Conservation (phyloP, 768 basidiomycete species). For the Galerina marginata region DNA sequence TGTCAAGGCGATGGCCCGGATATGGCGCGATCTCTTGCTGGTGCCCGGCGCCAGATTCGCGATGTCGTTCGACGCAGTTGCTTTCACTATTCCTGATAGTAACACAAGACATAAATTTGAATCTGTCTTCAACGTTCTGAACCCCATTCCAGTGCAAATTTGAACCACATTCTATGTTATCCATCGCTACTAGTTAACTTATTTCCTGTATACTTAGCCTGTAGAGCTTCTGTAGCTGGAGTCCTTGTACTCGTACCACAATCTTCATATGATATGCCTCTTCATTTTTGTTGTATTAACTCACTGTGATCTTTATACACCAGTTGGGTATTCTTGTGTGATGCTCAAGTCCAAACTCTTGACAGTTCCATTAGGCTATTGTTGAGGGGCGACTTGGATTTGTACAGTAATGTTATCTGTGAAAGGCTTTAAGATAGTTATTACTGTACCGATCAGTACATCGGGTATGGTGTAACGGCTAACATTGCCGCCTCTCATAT, state of each 20-base stretch:
- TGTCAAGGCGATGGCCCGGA: slow-evolving; percentile 57
- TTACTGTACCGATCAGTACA: too few species aligned
- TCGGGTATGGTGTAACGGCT: slow-evolving; percentile 69
- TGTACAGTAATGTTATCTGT: too few species aligned
- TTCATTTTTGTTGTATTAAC: too few species aligned
- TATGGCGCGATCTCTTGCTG: slow-evolving; percentile 67
- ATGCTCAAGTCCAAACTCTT: too few species aligned
- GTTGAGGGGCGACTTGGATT: too few species aligned
- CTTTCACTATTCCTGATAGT: slow-evolving; percentile 58
- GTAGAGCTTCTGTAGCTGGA: neutral
- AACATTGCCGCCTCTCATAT: slow-evolving; percentile 68
- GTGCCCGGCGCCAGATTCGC: slow-evolving; percentile 55
- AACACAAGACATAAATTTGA: slow-evolving; percentile 5
- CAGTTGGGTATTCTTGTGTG: too few species aligned
- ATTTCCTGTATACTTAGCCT: neutral
- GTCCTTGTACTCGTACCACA: too few species aligned
- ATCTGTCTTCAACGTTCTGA: neutral
- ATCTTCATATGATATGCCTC: too few species aligned
- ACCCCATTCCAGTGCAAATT: neutral
- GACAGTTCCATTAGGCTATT: too few species aligned
- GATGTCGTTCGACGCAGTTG: slow-evolving; percentile 61
- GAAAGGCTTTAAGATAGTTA: too few species aligned
- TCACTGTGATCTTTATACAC: too few species aligned
- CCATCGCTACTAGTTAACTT: neutral
- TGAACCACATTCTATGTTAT: neutral